Evolutionary conservation across 768 basidiomycete genomes (phyloP).

Genomic region (Mycena kentingensis): DNA sequence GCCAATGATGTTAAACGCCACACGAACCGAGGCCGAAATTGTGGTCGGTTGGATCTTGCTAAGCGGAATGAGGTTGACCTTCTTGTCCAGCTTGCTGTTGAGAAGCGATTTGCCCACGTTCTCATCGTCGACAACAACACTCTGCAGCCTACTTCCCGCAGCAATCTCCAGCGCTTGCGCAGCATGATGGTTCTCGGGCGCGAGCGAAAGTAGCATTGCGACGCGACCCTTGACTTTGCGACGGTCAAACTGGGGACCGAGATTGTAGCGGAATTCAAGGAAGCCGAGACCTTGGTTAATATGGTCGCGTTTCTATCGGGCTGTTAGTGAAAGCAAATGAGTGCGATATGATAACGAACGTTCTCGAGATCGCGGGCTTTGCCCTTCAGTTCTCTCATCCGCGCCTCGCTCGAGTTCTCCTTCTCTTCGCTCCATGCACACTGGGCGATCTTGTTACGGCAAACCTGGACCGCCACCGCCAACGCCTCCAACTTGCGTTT

Average conservation of each 20-base stretch:
- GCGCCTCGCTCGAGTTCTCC: constrained; percentile 59
- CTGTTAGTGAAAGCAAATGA: constrained; percentile 8
- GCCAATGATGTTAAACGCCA: background rate
- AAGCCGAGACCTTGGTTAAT: constrained; percentile 66
- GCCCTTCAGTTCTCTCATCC: constrained; percentile 52
- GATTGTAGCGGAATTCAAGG: constrained; percentile 85
- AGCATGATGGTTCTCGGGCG: constrained; percentile 68
- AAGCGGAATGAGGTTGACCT: constrained; percentile 91
- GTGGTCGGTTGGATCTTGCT: constrained; percentile 81
- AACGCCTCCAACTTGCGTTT: constrained; percentile 65
- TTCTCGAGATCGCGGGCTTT: constrained; percentile 62
- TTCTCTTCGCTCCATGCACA: constrained; percentile 79
- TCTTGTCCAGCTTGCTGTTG: constrained; percentile 73
- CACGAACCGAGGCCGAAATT: constrained; percentile 45
- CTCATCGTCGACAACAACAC: constrained; percentile 93
- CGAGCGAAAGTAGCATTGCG: constrained; percentile 81
- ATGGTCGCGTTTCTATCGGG: constrained; percentile 69
- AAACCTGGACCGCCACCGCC: constrained; percentile 57
- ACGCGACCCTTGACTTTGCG: constrained; percentile 89
- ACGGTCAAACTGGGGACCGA: constrained; percentile 79
- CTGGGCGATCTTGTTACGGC: constrained; percentile 52
- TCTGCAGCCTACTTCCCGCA: constrained; percentile 86
- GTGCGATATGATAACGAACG: constrained; percentile 40
- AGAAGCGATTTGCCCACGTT: constrained; percentile 83
- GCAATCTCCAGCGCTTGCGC: constrained; percentile 92